A percentile compares a stretch with the other conserved stretches of the same genome.
phyloP scores from a whole-genome alignment of 257 asterid species.

The Orobanche coerulescens region DNA sequence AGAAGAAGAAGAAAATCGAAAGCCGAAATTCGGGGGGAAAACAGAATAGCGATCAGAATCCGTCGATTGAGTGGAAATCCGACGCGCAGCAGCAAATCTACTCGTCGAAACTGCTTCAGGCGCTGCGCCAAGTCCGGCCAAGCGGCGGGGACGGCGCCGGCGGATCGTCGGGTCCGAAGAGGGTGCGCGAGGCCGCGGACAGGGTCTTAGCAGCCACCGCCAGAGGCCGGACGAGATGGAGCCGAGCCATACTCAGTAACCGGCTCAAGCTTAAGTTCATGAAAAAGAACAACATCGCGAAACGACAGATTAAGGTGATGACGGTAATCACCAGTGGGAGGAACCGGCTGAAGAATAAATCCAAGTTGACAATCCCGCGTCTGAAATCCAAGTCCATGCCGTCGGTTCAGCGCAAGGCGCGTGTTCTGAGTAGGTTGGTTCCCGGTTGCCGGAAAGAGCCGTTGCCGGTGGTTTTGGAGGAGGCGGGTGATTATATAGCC shows the following conservation, averaged over 20 bases:
- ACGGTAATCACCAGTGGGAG: conserved; percentile 29
- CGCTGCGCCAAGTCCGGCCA: conserved; percentile 66
- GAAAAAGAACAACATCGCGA: conserved; percentile 50
- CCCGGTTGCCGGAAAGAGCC: conserved; percentile 94
- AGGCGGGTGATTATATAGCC: conserved; percentile 82
- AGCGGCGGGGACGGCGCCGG: conserved; percentile 23
- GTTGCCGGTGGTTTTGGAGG: conserved; percentile 83
- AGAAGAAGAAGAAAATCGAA: conserved; percentile 42
- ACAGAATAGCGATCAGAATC: conserved; percentile 8
- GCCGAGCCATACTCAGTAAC: conserved; percentile 79
- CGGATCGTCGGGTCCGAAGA: conserved; percentile 32
- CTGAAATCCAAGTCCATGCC: conserved; percentile 58
- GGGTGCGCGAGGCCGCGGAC: conserved; percentile 83
- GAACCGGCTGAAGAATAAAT: conserved; percentile 45
- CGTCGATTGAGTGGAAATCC: conserved; percentile 61
- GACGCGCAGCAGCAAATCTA: conserved; percentile 75
- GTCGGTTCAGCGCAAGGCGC: conserved; percentile 68
- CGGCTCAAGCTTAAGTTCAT: conserved; percentile 68
- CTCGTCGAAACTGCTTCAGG: conserved; percentile 80
- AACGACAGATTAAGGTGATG: conserved; percentile 40
- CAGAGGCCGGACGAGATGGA: conserved; percentile 79
- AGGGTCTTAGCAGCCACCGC: conserved; percentile 71
- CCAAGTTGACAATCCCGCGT: conserved; percentile 44
- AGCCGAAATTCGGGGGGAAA: conserved; percentile 20
- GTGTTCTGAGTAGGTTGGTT: conserved; percentile 66